Evolutionary conservation across 2,329 filamentous ascomycete species (phyloP), one percentile per base, ranked within the genome.

Genomic region (Colletotrichum sidae): DNA sequence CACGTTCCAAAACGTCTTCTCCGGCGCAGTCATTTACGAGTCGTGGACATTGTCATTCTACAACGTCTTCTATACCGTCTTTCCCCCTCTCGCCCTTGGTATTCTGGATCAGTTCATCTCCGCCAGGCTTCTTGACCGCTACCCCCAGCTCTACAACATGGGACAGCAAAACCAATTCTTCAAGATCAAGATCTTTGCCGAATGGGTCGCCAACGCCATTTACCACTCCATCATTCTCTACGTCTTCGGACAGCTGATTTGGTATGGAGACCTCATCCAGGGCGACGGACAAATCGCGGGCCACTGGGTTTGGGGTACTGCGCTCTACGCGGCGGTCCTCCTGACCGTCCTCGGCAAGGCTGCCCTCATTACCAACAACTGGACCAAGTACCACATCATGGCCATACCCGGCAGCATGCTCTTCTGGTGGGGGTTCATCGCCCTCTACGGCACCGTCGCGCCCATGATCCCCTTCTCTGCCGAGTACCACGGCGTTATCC

Each of bases 21-120:
- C 95, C 1, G 96, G 96, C 55, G 91, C 97, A 76, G 93, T 98
- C 75, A 98, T 99, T 75, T 98, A 94, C 85, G 96, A 99, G 80
- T 98, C 96, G 9, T 99, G 96, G 96, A 97, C 94, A 0, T 83
- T 99, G n/a, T 97, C 95, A 8, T 97, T 98, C 81, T 99, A 97
- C 85, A 99, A 99, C 83, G 94, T 99, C 77, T 92, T 99, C 77
- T 99, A 97, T 82, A 99, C 96, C 0, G 92, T 97, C 17, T 83
- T 97, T 15, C 96, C 96, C 13, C 96, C 96, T 1, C 90, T 99
- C 66, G 95, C 93, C 2, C 90, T 99, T 74, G 96, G 96, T 71
- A 97, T 99, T 69, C 93, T 97, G 69, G 96, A 99, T 77, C 96
- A 99, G 76, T 98, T 96, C 79, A 94, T 99, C 74, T 97, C 94